Evolutionary conservation across 2,329 filamentous ascomycete species (phyloP).

Genomic region (Huntiella moniliformis): DNA sequence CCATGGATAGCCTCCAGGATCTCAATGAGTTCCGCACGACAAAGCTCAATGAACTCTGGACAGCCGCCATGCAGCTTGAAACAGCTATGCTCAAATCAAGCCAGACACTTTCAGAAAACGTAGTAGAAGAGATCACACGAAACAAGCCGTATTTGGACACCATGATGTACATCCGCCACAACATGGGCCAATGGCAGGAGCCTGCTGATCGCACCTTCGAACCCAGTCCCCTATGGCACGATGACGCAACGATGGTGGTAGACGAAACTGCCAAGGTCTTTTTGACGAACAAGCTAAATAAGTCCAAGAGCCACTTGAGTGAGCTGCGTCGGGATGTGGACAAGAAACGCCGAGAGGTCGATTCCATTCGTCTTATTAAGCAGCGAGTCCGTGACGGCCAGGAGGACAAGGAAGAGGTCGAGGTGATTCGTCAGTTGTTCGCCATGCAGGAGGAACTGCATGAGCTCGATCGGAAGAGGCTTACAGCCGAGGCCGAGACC

Average conservation of each 20-base stretch:
- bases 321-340: constrained; percentile 71
- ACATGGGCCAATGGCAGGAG: constrained; percentile 64
- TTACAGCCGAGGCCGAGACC: constrained; percentile 84
- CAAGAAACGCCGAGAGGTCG: constrained; percentile 70
- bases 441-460: constrained; percentile 69
- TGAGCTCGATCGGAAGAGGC: constrained; percentile 60
- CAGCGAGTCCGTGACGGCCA: constrained; percentile 63
- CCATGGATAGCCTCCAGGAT: constrained; percentile 85
- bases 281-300: constrained; percentile 74
- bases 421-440: constrained; percentile 69
- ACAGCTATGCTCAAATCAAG: constrained; percentile 59
- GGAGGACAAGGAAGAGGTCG: constrained; percentile 76
- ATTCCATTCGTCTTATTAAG: constrained; percentile 53
- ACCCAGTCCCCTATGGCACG: constrained; percentile 91
- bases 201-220: constrained; percentile 75
- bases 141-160: constrained; percentile 83
- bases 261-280: constrained; percentile 82
- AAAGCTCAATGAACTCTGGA: constrained; percentile 76
- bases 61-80: constrained; percentile 60
- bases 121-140: constrained; percentile 63
- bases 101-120: constrained; percentile 49
- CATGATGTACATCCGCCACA: constrained; percentile 95
- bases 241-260: constrained; percentile 69
- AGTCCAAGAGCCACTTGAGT: constrained; percentile 68
- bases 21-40: constrained; percentile 74